Base-by-base conservation (phyloP, 2,329 filamentous ascomycete genomes). In the Ascomycota sp. region DNA sequence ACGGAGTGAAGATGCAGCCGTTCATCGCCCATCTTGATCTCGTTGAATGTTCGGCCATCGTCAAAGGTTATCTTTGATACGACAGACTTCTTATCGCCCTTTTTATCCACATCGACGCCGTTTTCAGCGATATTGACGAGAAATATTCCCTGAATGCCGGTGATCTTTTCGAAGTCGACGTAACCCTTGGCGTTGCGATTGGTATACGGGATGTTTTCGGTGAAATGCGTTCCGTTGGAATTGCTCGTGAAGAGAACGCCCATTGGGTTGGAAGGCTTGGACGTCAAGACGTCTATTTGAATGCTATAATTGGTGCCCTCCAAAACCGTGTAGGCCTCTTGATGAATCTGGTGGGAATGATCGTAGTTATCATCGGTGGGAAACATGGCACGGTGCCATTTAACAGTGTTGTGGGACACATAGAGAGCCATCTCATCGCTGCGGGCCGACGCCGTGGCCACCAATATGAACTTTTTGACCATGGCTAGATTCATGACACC, bases 251-350 rank as follows among this genome's bases (percentile, higher is more conserved):
- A 86, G 33, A 98, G 62, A 8, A 78, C 73, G 22, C 89, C 91
- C 69, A 93, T 86, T 1, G 76, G 69, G 23, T 66, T 69, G 1
- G 63, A 65, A 9, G 65, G 65, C 27, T 57, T 59, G 24, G 61
- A 61, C 2, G 76, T 81, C 65, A 86, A 75, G 37, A 95, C 85
- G 51, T 95, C 85, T 32, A 98, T 73, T 53, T 95, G 86, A 41
- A 98, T 83, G 57, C 86, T 94, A 59, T 98, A 94, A 47, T 93
- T 86, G 25, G 89, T 95, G 44, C 85, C 89, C 54, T 95, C 86
- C 25, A 98, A 64, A 28, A 98, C 68, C 0, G 89, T 98, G 51
- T 94, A 98, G 3, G 80, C 81, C 46, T 86, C 70, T 47, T 93
- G 77, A 36, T 82, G 66, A 43, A 85, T 53, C 29, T 45, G 50